Conservation (phyloP, 2,329 filamentous ascomycete species). For the Phaeosphaeria sp. region DNA sequence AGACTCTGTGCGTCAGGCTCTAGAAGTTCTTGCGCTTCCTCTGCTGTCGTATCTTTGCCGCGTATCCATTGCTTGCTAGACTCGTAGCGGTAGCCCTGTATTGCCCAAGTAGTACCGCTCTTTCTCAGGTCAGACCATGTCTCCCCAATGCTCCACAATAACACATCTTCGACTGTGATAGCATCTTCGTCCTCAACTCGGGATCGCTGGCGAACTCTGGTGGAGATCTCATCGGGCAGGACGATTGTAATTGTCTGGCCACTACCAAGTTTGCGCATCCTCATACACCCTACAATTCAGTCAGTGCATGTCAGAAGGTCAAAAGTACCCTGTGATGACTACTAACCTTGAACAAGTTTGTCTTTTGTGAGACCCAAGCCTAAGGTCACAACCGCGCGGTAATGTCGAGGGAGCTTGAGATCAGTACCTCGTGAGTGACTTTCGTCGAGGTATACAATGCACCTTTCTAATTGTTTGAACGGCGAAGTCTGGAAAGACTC, state of each 20-base stretch:
- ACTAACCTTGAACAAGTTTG: constrained; percentile 65
- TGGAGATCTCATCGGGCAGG: constrained; percentile 64
- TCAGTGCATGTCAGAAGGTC: too few species aligned
- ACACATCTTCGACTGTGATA: constrained; percentile 61
- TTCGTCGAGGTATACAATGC: constrained; percentile 73
- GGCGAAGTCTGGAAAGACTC: constrained; percentile 65
- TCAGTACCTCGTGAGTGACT: constrained; percentile 75
- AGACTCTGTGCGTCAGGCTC: constrained; percentile 63
- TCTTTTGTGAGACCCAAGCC: constrained; percentile 73
- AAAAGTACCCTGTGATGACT: constrained; percentile 7
- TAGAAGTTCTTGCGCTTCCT: constrained; percentile 54
- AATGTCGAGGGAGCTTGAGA: constrained; percentile 63
- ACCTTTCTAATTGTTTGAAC: constrained; percentile 64
- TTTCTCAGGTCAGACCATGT: constrained; percentile 59
- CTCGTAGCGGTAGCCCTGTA: constrained; percentile 62
- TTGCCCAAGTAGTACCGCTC: constrained; percentile 65
- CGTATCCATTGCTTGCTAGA: constrained; percentile 50
- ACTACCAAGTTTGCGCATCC: constrained; percentile 61
- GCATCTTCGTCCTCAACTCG: constrained; percentile 1
- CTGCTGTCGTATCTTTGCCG: constrained; percentile 20
- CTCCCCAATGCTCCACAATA: constrained; percentile 66
- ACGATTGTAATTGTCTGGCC: constrained; percentile 71
- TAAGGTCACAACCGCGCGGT: constrained; percentile 71
- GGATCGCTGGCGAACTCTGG: constrained; percentile 53
- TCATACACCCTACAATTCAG: constrained; percentile 67